A percentile compares a stretch with the other conserved stretches of the same genome.
Evolutionary conservation across 1,284 basidiomycete species (phyloP).

Genomic region (Phlebopus sp.): DNA sequence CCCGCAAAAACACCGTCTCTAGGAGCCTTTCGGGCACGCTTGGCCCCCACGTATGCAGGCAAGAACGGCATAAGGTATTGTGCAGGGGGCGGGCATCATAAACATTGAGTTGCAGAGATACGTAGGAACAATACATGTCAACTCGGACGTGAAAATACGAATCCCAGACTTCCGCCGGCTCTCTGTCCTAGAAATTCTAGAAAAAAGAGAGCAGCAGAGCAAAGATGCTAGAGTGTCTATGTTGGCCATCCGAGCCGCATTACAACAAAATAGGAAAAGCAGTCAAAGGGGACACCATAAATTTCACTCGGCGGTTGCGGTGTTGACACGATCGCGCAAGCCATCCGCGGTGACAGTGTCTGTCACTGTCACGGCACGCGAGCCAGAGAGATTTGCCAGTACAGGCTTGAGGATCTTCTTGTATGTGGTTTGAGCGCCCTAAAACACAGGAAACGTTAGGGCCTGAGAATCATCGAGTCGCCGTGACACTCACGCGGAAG

Average conservation of each 20-base stretch:
- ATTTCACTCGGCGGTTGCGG: conserved; percentile 32
- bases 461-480: conserved; percentile 3
- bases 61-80: neutral
- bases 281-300: neutral
- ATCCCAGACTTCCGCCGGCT: neutral
- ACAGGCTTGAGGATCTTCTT: conserved; percentile 67
- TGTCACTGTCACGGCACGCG: conserved; percentile 23
- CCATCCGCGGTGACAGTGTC: conserved; percentile 36
- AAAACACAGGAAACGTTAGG: conserved; percentile 17
- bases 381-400: conserved; percentile 48
- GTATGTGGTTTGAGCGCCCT: conserved; percentile 78
- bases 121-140: neutral
- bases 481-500: conserved; percentile 61
- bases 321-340: conserved; percentile 45
- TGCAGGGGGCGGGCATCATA: neutral
- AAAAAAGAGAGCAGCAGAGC: neutral
- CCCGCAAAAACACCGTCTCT: no score
- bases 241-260: neutral
- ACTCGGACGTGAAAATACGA: neutral
- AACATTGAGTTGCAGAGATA: neutral
- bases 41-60: no score
- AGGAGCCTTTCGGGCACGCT: no score
- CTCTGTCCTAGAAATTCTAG: neutral
- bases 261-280: conserved; percentile 1
- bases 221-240: conserved; percentile 1